Evolutionary conservation across 2,329 filamentous ascomycete genomes (phyloP), one percentile per base, ranked within the genome.

Genomic region (Metarhizium rileyi): DNA sequence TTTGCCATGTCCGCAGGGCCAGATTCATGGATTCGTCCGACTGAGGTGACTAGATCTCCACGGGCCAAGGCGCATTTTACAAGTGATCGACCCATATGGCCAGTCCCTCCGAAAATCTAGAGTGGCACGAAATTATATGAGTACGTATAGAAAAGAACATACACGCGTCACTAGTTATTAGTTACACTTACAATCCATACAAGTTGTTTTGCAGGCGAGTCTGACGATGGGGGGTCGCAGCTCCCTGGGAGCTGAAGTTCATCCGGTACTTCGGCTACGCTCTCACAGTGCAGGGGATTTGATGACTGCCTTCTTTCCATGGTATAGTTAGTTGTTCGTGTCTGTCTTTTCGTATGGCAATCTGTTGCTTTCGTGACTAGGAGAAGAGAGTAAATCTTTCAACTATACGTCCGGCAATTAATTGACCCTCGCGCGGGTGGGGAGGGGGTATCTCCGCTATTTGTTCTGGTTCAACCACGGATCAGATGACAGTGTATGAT

Each of bases 51-150:
- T 46, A 84, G 76, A 64, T 98, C 93, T 57, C 86, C 85, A 58
- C 89, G 86, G 16, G 80, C 75, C 22, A 97, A 76, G 16, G 87
- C 89, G 49, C 80, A 82, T 61, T 93, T 91, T 52, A 91, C 87
- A 20, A 97, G 80, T 7, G 87, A 94, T 47, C 89, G 84, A 52
- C 93, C 93, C 76, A 97, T 95, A 61, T 98, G 93, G 50, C 93
- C 93, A n/a, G 90, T 96, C 45, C 89, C 90, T 45, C 93, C 93
- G 67, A 96, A 98, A 49, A 97, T 75, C 88, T 90, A n/a, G 14
- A 52, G 46, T 16, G 28, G 43, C n/a, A n/a, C n/a, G n/a, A 44
- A n/a, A 46, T 16, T 56, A 47, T 41, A 38, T 38, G 4, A 38
- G 35, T 5, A 38, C 9, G 9, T 20, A 38, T 38, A 38, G 7